A percentile compares a stretch with the other conserved stretches of the same genome.
phyloP scores from a whole-genome alignment of 2,329 filamentous ascomycete species.

The Colletotrichum navitas region DNA sequence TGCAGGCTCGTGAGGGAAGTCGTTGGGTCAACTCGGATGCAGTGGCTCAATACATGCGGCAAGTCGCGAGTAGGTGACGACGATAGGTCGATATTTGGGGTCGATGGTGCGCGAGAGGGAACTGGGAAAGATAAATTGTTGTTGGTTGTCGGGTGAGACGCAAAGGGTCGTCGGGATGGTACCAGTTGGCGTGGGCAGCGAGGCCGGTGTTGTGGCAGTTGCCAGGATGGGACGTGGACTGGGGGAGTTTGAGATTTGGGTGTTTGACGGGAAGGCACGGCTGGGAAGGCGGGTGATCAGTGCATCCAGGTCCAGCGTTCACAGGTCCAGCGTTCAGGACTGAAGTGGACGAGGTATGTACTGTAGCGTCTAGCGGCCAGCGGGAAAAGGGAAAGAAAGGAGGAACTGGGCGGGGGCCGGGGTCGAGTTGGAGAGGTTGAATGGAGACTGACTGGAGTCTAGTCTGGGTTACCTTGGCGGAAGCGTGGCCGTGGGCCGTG shows the following conservation, averaged over 20 bases:
- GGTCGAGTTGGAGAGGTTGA: slow-evolving; percentile 35
- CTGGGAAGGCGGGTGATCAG: slow-evolving; percentile 30
- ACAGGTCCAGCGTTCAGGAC: too few relatives aligned
- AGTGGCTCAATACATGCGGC: slow-evolving; percentile 37
- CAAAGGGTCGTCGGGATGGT: slow-evolving; percentile 30
- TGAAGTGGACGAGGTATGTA: background rate
- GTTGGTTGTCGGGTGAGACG: slow-evolving; percentile 33
- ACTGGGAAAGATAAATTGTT: slow-evolving; percentile 16
- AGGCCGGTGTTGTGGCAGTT: slow-evolving; percentile 36
- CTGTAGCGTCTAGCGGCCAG: background rate
- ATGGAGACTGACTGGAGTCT: slow-evolving; percentile 12
- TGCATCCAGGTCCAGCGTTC: slow-evolving; percentile 20
- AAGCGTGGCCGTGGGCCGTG: slow-evolving; percentile 29
- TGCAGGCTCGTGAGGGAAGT: slow-evolving; percentile 45
- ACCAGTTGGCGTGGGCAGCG: slow-evolving; percentile 35
- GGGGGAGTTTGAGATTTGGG: slow-evolving; percentile 17
- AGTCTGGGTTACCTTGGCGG: background rate
- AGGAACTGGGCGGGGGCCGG: slow-evolving; percentile 19
- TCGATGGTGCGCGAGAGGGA: slow-evolving; percentile 9
- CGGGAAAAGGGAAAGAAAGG: slow-evolving; percentile 29
- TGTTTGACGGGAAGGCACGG: slow-evolving; percentile 13
- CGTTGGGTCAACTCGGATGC: slow-evolving; percentile 17
- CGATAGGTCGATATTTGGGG: background rate
- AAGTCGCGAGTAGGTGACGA: slow-evolving; percentile 12
- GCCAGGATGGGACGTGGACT: slow-evolving; percentile 35